Evolutionary conservation across 208 protist species (phyloP), one percentile per base, ranked within the genome.

Genomic region (Acanthamoeba polyphaga): DNA sequence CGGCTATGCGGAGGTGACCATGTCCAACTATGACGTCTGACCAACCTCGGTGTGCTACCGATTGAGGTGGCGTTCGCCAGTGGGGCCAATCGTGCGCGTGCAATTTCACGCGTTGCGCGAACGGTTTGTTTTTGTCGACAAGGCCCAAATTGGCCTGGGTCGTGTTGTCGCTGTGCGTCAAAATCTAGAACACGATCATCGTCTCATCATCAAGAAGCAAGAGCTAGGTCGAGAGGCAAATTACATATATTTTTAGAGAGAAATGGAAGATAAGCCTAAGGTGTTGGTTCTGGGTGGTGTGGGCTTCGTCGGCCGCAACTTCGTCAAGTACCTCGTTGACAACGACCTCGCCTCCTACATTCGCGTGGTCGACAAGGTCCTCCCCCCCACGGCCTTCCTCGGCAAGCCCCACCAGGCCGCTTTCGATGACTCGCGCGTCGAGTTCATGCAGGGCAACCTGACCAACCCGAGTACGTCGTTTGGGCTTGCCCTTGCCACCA

Each of bases 301-400:
- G 22, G 99, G 99, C 43, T 99, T 99, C 96, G 97, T 99, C 84
- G 99, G 98, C 19, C 96, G 98, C 64, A 97, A 99, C 95, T 78
- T 99, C 12, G 96, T 99, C 22, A 96, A 96, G 60, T 98, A 98
- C 87, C 94, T 98, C 2, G 95, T 98, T 5, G 97, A 98, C 53
- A 95, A 97, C 29, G 38, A 96, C 70, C 43, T 95, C 24, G 82
- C 34, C 34, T 38, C 34, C 34, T 38, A 38, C 34, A 38, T 38
- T 38, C 34, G 34, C 34, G 34, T 38, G 34, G 34, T 95, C 0
- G 98, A 98, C 90, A 98, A 98, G 74, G 96, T 95, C 55, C 95
- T 98, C n/a, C 97, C 97, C 49, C 85, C 96, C 12, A 97, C 96
- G 15, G 96, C 96, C 32, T 96, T 94, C 68, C 53, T 98, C 6